Base-by-base conservation (phyloP, 495 filamentous ascomycete genomes). In the Penicillium lividum region DNA sequence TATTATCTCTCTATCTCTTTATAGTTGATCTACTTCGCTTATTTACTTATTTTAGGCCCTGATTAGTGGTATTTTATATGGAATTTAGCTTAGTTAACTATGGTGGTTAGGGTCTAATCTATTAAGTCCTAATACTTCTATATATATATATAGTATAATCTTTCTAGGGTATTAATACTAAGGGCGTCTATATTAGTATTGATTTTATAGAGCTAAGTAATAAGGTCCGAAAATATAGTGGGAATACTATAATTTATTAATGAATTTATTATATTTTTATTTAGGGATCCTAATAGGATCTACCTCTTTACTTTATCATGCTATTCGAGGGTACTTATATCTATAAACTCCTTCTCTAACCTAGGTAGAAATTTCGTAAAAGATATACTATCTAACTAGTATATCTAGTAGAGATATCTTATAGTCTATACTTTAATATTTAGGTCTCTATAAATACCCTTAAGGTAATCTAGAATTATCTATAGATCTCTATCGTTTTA, bases 201-300 rank as follows among this genome's bases (percentile, higher is more conserved):
- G 2, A 22, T 22, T n/a, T 22, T 22, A 22, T 22, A 22, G 22
- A 22, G 22, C 22, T 22, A 22, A 22, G 22, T 22, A 22, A 22
- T 22, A 22, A 22, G 22, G 2, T 22, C 2, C 2, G 2, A 22
- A 22, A 47, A 55, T 13, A 40, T 55, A 55, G 22, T 7, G 4
- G 43, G 53, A 42, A 56, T 47, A 36, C 44, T 28, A 10, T 18
- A 22, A 56, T 56, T 47, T 16, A 47, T 47, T 22, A 56, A 36
- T 25, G 30, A 10, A 33, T 56, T 36, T 7, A 29, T 56, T 27
- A 56, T 56, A 13, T 5, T 56, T 29, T 27, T 31, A 25, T 56
- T 56, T 25, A 56, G 43, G 3, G 43, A 42, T 42, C 2, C 1
- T 22, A 22, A 2, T 22, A 22, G 22, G 22, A 22, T 22, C 22